These are phyloP conservation scores for Russula sp. DNA, from an alignment of 768 basidiomycete species.

Conservation along the genomic window DNA sequence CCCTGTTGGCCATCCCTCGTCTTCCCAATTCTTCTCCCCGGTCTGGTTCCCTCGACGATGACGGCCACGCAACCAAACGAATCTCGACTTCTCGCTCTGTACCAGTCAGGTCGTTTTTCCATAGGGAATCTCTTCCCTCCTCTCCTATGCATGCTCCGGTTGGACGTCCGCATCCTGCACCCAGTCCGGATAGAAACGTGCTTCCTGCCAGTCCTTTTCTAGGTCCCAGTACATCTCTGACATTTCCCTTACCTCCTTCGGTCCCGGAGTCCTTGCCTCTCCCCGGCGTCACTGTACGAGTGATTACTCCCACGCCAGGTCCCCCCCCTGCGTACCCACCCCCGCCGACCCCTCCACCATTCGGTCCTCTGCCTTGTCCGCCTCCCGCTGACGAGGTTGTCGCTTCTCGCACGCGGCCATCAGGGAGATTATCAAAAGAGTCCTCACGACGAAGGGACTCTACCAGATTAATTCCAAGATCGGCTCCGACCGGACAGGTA, in stretches of 20 bases:
- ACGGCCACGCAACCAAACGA: background rate
- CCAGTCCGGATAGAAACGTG: background rate
- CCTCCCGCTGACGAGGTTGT: background rate
- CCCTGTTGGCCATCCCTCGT: background rate
- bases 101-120: conserved; percentile 7
- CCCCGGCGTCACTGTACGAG: conserved; percentile 15
- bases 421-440: background rate
- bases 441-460: background rate
- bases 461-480: background rate
- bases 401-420: background rate
- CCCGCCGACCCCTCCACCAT: conserved; percentile 12
- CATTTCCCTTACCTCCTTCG: conserved; percentile 21
- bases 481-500: background rate
- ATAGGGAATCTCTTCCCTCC: conserved; percentile 9
- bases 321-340: conserved; percentile 18
- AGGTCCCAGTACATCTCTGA: conserved; percentile 8
- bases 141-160: background rate
- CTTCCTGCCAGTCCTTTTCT: background rate
- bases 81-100: background rate
- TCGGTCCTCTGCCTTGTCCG: conserved; percentile 5
- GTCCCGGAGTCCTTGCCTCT: background rate
- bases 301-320: conserved; percentile 5
- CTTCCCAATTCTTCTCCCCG: background rate
- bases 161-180: background rate
- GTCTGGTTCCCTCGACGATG: background rate